Evolutionary conservation across 2,329 filamentous ascomycete species (phyloP).

Genomic region (Aspergillus quadricinctus): DNA sequence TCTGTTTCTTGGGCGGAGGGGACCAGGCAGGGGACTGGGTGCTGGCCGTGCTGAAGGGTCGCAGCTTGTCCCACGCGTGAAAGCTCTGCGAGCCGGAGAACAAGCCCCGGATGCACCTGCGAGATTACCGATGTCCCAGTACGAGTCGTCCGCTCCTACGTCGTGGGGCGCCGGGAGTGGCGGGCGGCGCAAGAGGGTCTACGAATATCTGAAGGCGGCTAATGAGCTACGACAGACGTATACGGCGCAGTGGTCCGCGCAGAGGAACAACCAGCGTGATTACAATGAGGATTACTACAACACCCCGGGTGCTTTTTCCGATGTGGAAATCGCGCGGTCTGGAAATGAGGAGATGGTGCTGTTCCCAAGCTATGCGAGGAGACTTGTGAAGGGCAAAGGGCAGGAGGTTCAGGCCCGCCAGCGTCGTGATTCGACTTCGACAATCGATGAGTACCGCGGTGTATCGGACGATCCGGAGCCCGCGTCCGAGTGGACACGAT

Average conservation of each 20-base stretch:
- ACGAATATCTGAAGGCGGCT: constrained; percentile 65
- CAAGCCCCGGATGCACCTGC: constrained; percentile 14
- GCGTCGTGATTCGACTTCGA: constrained; percentile 27
- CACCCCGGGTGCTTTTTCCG: constrained; percentile 75
- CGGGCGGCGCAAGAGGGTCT: constrained; percentile 71
- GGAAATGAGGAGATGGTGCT: constrained; percentile 90
- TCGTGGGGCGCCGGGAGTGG: constrained; percentile 35
- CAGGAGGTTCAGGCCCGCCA: constrained; percentile 20
- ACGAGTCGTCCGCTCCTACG: constrained; percentile 20
- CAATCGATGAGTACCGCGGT: constrained; percentile 39
- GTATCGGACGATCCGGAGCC: constrained; percentile 51
- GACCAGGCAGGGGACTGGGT: constrained; percentile 8
- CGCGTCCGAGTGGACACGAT: constrained; percentile 71
- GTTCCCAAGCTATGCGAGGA: constrained; percentile 88
- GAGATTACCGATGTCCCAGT: constrained; percentile 21
- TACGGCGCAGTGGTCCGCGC: constrained; percentile 49
- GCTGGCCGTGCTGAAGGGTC: constrained; percentile 2
- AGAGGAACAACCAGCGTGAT: constrained; percentile 40
- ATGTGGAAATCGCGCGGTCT: constrained; percentile 72
- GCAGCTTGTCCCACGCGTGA: constrained; percentile 9
- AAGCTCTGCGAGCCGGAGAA: constrained; percentile 12
- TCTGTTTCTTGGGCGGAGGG: constrained; percentile 23
- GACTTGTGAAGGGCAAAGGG: constrained; percentile 55
- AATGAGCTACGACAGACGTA: constrained; percentile 69
- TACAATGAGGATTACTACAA: constrained; percentile 45